Conservation (phyloP, 148 eudicot genomes). For the Arbutus unedo region DNA sequence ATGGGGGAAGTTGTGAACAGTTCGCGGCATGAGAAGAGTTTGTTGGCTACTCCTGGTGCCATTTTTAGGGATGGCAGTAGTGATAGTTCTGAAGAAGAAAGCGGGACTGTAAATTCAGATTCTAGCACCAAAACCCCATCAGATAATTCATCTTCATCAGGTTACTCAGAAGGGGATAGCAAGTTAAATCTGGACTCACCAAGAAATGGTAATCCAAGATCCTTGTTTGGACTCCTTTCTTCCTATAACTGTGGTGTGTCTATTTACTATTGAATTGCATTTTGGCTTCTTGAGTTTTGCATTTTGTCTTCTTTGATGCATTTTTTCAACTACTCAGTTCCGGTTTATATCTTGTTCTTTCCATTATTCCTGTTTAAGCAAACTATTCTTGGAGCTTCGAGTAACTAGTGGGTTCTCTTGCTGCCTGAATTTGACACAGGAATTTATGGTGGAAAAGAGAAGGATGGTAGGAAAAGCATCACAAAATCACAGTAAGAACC, state of each 20-base stretch:
- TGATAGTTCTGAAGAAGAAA: slow-evolving; percentile 50
- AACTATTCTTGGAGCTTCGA: slow-evolving; percentile 11
- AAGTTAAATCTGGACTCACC: slow-evolving; percentile 30
- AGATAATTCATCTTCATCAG: slow-evolving; percentile 46
- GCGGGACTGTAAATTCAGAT: slow-evolving; percentile 30
- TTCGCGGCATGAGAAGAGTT: slow-evolving; percentile 31
- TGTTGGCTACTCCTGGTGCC: slow-evolving; percentile 39
- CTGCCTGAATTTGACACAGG: slow-evolving; percentile 34
- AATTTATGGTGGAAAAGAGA: slow-evolving; percentile 23
- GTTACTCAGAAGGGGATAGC: slow-evolving; percentile 47
- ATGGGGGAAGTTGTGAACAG: slow-evolving; percentile 25
- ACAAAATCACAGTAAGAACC: slow-evolving; percentile 39
- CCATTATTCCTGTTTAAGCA: background rate
- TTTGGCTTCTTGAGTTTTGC: background rate
- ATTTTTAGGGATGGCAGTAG: slow-evolving; percentile 52
- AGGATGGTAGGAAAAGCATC: slow-evolving; percentile 20
- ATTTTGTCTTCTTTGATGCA: background rate
- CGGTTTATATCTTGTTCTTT: background rate
- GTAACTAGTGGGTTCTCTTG: background rate
- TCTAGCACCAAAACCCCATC: slow-evolving; percentile 49
- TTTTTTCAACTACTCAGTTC: background rate
- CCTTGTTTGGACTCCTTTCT: background rate
- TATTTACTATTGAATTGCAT: slow-evolving; percentile 9
- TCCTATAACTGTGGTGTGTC: background rate
- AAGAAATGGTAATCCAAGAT: slow-evolving; percentile 32